Percentiles rank a stretch among this genome's conserved stretches.
Evolutionary conservation across 805 yeast species (phyloP).

Genomic region (Cyberlindnera americana): DNA sequence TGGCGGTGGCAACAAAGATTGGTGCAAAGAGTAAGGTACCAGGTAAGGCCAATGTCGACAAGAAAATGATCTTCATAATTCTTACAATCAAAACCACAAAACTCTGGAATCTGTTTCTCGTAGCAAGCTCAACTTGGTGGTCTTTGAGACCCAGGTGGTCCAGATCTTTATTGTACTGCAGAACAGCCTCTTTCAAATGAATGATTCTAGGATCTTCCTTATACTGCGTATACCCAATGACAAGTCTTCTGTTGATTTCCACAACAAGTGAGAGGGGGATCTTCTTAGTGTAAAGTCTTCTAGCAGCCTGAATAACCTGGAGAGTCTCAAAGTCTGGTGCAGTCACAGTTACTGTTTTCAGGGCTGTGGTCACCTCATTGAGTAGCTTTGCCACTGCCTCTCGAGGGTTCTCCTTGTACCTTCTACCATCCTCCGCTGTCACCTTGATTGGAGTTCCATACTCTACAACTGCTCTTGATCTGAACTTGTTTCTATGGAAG

Average conservation of each 20-base stretch:
- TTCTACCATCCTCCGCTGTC: slow-evolving; percentile 52
- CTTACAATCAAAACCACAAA: slow-evolving; percentile 51
- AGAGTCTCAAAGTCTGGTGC: slow-evolving; percentile 91
- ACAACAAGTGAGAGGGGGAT: slow-evolving; percentile 76
- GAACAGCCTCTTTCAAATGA: slow-evolving; percentile 57
- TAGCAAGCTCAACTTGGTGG: slow-evolving; percentile 61
- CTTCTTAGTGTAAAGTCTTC: slow-evolving; percentile 71
- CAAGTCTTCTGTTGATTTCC: slow-evolving; percentile 83
- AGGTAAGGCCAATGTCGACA: slow-evolving; percentile 68
- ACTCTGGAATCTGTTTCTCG: slow-evolving; percentile 45
- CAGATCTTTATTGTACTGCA: slow-evolving; percentile 63
- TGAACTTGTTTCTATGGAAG: slow-evolving; percentile 89
- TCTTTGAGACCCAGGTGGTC: slow-evolving; percentile 63
- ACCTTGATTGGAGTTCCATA: slow-evolving; percentile 86
- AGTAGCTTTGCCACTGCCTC: slow-evolving; percentile 72
- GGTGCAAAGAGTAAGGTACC: slow-evolving; percentile 85
- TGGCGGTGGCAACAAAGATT: slow-evolving; percentile 69
- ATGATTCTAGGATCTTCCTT: slow-evolving; percentile 69
- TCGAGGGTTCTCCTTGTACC: slow-evolving; percentile 63
- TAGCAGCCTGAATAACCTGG: slow-evolving; percentile 91
- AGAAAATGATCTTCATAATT: slow-evolving; percentile 44
- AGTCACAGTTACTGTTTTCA: slow-evolving; percentile 86
- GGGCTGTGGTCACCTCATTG: slow-evolving; percentile 67
- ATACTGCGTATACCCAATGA: slow-evolving; percentile 77
- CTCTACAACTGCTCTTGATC: slow-evolving; percentile 92